Evolutionary conservation across 2,329 filamentous ascomycete genomes (phyloP).

Genomic region (Grosmannia penicillata): DNA sequence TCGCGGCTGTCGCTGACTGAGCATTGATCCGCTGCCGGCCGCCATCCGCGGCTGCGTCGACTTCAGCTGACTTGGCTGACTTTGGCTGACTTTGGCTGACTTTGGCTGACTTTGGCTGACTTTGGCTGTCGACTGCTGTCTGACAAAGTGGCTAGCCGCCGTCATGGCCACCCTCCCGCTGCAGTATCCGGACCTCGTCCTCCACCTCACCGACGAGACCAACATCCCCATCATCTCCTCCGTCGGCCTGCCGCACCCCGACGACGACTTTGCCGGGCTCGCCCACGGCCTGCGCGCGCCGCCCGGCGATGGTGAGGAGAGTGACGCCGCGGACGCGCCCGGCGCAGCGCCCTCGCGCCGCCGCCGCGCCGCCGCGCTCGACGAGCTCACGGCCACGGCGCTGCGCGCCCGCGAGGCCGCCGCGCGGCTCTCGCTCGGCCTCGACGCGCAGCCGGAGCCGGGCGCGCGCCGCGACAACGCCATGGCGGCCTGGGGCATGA

Average conservation of each 20-base stretch:
- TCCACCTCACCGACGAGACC: slow-evolving; percentile 42
- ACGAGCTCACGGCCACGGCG: slow-evolving; percentile 35
- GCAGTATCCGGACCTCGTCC: slow-evolving; percentile 34
- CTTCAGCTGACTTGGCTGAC: no score
- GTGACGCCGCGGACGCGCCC: neutral
- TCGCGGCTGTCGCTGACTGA: no score
- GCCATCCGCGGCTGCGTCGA: no score
- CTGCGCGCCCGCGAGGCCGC: slow-evolving; percentile 38
- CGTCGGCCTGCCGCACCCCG: slow-evolving; percentile 1
- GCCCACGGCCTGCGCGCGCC: no score
- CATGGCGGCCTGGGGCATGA: slow-evolving; percentile 25
- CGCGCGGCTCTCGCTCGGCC: slow-evolving; percentile 33
- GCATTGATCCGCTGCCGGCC: no score
- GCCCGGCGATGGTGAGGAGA: neutral
- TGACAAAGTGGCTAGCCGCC: neutral
- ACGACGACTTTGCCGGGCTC: neutral
- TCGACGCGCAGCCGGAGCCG: slow-evolving; percentile 22
- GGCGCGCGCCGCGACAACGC: neutral
- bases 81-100: no score
- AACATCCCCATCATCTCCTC: slow-evolving; percentile 44
- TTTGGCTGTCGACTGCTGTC: neutral
- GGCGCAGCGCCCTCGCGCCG: slow-evolving; percentile 6
- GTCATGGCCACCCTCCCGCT: slow-evolving; percentile 27
- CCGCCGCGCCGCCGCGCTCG: slow-evolving; percentile 28
- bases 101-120: neutral